Evolutionary conservation across 495 filamentous ascomycete species (phyloP), one percentile per base, ranked within the genome.

Genomic region (Penicillium canescens): DNA sequence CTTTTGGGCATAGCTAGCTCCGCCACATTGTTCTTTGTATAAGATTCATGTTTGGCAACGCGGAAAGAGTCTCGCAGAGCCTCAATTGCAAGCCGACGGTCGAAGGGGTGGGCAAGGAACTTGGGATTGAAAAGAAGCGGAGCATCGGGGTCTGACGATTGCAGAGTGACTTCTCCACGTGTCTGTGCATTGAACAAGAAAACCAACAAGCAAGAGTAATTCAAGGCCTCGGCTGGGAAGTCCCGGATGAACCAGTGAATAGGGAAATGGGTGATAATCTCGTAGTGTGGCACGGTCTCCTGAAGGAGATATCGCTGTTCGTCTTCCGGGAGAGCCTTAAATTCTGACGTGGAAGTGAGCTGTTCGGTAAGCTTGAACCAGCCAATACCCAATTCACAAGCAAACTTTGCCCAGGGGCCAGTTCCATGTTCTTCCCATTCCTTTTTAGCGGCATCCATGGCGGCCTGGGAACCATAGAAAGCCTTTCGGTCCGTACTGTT

Each of bases 61-160:
- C 61, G 61, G 50, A 81, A 50, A 0, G 68, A 70, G 21, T 77
- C 70, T 1, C 82, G 75, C 37, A 84, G 62, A 0, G 78, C 67
- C 57, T 86, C 81, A 36, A 84, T 59, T 7, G 78, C 77, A 6
- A 75, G 69, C 9, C 76, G 75, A 8, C 76, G 73, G 55, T 87
- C 84, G 46, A 77, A 86, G 9, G 78, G 72, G 43, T 81, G 75
- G 6, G 65, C 62, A 6, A 86, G 69, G 60, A 81, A 84, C 42
- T 66, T 69, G 0, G 82, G 81, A 53, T 86, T 74, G 55, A 86
- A 82, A 2, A 59, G 40, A 1, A 82, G 77, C 24, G 77, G 71
- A 12, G 69, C 76, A 8, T 61, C 52, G 1, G 82, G 78, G 56
- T 87, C 69, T 0, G 79, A 56, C 2, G 81, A 82, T 18, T 75